Evolutionary conservation across 345 rosid species (phyloP).

Genomic region (Citrus inodora): DNA sequence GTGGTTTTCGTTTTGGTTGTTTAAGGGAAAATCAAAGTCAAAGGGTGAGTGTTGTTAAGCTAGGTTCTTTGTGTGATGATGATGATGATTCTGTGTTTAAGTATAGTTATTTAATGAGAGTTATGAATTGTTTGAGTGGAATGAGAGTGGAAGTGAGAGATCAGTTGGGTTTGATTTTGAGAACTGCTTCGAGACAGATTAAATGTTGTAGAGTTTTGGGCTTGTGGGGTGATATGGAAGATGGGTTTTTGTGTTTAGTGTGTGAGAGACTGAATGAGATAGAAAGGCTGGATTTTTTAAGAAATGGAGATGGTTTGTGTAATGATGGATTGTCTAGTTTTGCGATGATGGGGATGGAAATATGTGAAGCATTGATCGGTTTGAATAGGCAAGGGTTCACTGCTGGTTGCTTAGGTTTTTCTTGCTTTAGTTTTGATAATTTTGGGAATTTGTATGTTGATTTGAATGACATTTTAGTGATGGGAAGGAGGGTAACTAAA

Average conservation of each 20-base stretch:
- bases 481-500: constrained; percentile 35
- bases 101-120: constrained; percentile 42
- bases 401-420: constrained; percentile 52
- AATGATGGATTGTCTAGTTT: constrained; percentile 44
- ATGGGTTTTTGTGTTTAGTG: constrained; percentile 56
- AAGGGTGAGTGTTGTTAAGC: constrained; percentile 49
- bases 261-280: constrained; percentile 38
- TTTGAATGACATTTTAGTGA: constrained; percentile 45
- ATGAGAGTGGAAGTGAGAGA: constrained; percentile 43
- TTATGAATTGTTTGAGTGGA: constrained; percentile 53
- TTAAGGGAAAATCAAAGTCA: constrained; percentile 16
- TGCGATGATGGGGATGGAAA: constrained; percentile 57
- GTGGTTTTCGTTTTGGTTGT: constrained; percentile 10
- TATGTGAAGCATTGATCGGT: constrained; percentile 62
- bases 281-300: constrained; percentile 21
- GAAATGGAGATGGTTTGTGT: constrained; percentile 18
- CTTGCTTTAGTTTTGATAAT: constrained; percentile 55
- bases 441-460: constrained; percentile 58
- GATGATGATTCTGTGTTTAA: constrained; percentile 38
- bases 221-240: constrained; percentile 69
- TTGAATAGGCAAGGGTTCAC: constrained; percentile 52
- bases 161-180: constrained; percentile 45
- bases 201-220: constrained; percentile 55
- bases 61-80: constrained; percentile 29
- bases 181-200: constrained; percentile 25